Percentiles rank a stretch among this genome's conserved stretches.
Evolutionary conservation across 805 yeast genomes (phyloP).

Genomic region (Nakazawaea ernobii): DNA sequence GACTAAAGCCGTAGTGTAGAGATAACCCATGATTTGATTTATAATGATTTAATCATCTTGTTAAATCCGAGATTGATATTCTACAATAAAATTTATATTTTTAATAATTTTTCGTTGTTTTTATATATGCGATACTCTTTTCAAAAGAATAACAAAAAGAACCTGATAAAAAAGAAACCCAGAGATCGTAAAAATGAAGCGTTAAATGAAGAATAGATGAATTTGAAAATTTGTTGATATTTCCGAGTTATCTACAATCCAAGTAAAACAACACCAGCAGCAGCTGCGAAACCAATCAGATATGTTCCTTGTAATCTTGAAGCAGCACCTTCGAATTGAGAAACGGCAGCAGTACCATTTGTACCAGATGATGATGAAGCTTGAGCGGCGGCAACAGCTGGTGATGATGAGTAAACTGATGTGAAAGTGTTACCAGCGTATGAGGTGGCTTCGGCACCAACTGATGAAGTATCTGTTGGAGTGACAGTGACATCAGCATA

Average conservation of each 20-base stretch:
- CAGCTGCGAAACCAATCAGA: constrained; percentile 6
- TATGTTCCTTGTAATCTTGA: background rate
- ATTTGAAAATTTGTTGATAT: background rate
- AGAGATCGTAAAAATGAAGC: background rate
- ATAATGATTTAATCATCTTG: too few species aligned
- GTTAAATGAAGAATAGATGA: background rate
- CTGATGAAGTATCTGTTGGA: constrained; percentile 14
- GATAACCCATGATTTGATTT: too few species aligned
- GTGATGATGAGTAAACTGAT: constrained; percentile 22
- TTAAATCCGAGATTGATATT: too few species aligned
- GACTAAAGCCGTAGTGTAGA: too few species aligned
- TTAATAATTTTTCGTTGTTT: too few species aligned
- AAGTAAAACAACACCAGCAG: constrained; percentile 11
- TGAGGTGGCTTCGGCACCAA: constrained; percentile 19
- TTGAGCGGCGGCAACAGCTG: constrained; percentile 13
- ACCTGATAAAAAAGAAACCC: background rate
- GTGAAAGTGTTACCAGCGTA: constrained; percentile 24
- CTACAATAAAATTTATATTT: too few species aligned
- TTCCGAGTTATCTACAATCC: constrained; percentile 3
- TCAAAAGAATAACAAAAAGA: background rate
- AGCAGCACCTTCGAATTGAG: constrained; percentile 9
- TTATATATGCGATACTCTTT: background rate
- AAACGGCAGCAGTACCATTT: constrained; percentile 1
- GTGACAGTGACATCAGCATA: constrained; percentile 12
- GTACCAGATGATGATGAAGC: constrained; percentile 7